Percentiles rank a stretch among this genome's conserved stretches.
Conservation (phyloP, 1,139 yeast species). For the Suhomyces kunorum region DNA sequence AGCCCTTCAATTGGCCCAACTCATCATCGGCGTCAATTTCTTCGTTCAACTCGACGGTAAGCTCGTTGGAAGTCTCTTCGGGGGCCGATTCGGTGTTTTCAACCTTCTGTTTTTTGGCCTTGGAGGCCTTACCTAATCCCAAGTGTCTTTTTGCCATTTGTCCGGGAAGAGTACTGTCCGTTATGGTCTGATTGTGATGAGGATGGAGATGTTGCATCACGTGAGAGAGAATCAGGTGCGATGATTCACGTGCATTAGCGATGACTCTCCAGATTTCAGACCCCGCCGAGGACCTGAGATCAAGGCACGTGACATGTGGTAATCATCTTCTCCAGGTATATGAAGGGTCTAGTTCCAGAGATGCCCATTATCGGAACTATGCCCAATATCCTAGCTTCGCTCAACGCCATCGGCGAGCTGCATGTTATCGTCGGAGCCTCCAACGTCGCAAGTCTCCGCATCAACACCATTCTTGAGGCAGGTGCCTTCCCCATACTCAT, state of each 20-base stretch:
- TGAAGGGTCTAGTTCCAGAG: background rate
- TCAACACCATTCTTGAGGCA: slow-evolving; percentile 48
- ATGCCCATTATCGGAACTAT: slow-evolving; percentile 14
- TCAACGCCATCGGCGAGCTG: slow-evolving; percentile 51
- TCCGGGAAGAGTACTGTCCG: background rate
- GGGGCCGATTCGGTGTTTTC: slow-evolving; percentile 18
- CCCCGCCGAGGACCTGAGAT: slow-evolving; percentile 1
- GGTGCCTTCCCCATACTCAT: slow-evolving; percentile 64
- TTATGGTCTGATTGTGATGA: slow-evolving; percentile 8
- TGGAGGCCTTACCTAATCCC: slow-evolving; percentile 72
- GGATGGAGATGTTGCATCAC: background rate
- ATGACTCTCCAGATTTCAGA: too few species aligned
- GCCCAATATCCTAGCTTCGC: slow-evolving; percentile 50
- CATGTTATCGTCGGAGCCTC: slow-evolving; percentile 67
- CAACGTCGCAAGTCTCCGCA: slow-evolving; percentile 52
- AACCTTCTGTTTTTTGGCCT: slow-evolving; percentile 51
- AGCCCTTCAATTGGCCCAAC: slow-evolving; percentile 66
- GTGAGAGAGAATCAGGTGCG: background rate
- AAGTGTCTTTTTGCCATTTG: slow-evolving; percentile 73
- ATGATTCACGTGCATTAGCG: too few species aligned
- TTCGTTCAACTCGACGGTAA: slow-evolving; percentile 70
- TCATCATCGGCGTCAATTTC: slow-evolving; percentile 78
- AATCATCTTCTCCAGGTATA: slow-evolving; percentile 10
- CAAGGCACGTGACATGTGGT: slow-evolving; percentile 18
- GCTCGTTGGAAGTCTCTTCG: slow-evolving; percentile 35